Evolutionary conservation across 2,329 filamentous ascomycete genomes (phyloP).

Genomic region (Trichoderma atroviride): DNA sequence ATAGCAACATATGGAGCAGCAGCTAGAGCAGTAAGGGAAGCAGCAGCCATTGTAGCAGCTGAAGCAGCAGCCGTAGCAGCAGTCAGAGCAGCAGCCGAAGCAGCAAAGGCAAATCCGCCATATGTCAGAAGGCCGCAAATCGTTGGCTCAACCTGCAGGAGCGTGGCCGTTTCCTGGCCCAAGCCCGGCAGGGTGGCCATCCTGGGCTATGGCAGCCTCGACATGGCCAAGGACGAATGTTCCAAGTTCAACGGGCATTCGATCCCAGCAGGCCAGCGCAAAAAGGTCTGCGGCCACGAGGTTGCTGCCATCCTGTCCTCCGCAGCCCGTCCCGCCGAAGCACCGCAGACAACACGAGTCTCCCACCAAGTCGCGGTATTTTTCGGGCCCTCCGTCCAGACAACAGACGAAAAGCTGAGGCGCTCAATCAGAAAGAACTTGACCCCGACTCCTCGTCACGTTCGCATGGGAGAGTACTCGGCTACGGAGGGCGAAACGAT

Average conservation of each 20-base stretch:
- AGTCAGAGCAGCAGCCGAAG: too few species aligned
- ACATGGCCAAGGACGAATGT: conserved; percentile 3
- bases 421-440: not conserved
- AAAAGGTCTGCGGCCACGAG: not conserved
- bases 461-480: not conserved
- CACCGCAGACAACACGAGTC: not conserved
- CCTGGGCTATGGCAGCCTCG: conserved; percentile 36
- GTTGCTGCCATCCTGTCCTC: conserved; percentile 26
- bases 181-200: conserved; percentile 35
- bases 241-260: not conserved
- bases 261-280: too few species aligned
- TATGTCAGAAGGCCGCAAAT: too few species aligned
- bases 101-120: too few species aligned
- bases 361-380: conserved; percentile 9
- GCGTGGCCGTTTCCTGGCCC: conserved; percentile 44
- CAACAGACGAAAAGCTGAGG: not conserved
- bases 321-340: not conserved
- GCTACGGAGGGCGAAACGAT: conserved; percentile 31
- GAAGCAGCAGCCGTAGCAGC: too few species aligned
- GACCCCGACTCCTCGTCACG: not conserved
- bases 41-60: too few species aligned
- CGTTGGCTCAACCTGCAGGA: conserved; percentile 30
- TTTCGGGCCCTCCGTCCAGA: not conserved
- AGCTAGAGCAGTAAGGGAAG: too few species aligned
- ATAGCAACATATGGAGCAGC: too few species aligned